Conservation (phyloP, 768 basidiomycete genomes). For the Fistulinella prunicolor region DNA sequence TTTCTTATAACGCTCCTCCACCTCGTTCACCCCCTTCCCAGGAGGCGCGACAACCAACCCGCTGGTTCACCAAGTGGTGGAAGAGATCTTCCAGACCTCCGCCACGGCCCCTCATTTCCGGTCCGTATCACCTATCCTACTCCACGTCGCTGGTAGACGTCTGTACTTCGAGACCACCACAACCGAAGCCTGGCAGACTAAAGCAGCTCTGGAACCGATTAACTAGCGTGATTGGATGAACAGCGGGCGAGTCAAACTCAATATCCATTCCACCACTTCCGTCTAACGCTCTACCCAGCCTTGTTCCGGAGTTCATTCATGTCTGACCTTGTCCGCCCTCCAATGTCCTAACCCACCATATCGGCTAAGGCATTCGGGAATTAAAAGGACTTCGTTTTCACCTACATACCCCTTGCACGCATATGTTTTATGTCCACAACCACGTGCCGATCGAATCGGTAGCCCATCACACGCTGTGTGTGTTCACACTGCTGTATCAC, state of each 20-base stretch:
- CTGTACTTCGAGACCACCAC: conserved; percentile 12
- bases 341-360: neutral
- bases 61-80: conserved; percentile 31
- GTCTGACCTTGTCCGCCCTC: no score
- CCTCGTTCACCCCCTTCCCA: conserved; percentile 12
- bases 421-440: conserved; percentile 16
- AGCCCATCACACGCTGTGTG: conserved; percentile 22
- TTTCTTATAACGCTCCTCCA: conserved; percentile 15
- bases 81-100: conserved; percentile 17
- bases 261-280: neutral
- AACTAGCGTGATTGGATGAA: conserved; percentile 19
- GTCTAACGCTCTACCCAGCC: neutral
- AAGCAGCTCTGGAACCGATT: conserved; percentile 28
- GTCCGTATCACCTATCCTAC: conserved; percentile 30
- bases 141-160: conserved; percentile 33
- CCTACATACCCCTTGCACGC: no score
- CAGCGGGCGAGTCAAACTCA: neutral
- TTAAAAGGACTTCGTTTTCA: no score
- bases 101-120: conserved; percentile 30
- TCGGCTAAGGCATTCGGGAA: neutral
- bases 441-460: conserved; percentile 21
- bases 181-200: conserved; percentile 23
- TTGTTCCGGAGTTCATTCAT: no score
- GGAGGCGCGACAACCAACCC: conserved; percentile 2
- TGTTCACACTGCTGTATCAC: conserved; percentile 14